These are phyloP conservation scores for Colletotrichum sp. DNA, from an alignment of 2,329 filamentous ascomycete species.

Conservation along the genomic window DNA sequence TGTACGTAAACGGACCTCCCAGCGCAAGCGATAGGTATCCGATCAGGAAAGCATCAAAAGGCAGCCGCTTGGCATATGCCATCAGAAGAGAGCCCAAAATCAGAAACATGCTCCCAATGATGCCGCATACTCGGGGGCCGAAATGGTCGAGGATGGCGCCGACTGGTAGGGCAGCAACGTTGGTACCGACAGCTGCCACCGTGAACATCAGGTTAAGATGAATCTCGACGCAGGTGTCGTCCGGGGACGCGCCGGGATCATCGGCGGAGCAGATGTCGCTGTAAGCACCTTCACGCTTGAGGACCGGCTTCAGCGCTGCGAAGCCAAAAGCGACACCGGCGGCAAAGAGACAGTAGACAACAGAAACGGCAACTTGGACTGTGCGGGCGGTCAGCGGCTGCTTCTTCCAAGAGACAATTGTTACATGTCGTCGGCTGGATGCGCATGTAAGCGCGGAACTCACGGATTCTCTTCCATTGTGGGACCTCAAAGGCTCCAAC, in stretches of 20 bases:
- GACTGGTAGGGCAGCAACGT: constrained; percentile 84
- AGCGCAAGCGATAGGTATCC: constrained; percentile 80
- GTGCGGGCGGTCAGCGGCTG: background rate
- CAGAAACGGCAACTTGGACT: constrained; percentile 43
- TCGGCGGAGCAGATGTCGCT: constrained; percentile 59
- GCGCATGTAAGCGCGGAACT: constrained; percentile 27
- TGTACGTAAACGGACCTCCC: constrained; percentile 82
- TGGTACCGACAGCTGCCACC: constrained; percentile 84
- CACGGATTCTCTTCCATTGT: constrained; percentile 58
- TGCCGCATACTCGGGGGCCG: constrained; percentile 78
- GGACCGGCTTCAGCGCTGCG: constrained; percentile 81
- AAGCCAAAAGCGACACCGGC: constrained; percentile 84
- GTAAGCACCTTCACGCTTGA: constrained; percentile 77
- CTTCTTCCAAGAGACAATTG: background rate
- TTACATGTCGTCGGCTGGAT: background rate
- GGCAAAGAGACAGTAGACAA: constrained; percentile 41
- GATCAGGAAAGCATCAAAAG: constrained; percentile 76
- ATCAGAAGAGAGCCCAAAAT: constrained; percentile 74
- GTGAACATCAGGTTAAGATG: constrained; percentile 92
- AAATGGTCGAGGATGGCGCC: constrained; percentile 85
- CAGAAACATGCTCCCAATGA: constrained; percentile 74
- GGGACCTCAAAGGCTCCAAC: constrained; percentile 61
- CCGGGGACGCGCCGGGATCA: constrained; percentile 23
- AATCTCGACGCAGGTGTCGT: constrained; percentile 57
- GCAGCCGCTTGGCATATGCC: constrained; percentile 66